Evolutionary conservation across 2,329 filamentous ascomycete genomes (phyloP).

Genomic region (Corynespora cassiicola): DNA sequence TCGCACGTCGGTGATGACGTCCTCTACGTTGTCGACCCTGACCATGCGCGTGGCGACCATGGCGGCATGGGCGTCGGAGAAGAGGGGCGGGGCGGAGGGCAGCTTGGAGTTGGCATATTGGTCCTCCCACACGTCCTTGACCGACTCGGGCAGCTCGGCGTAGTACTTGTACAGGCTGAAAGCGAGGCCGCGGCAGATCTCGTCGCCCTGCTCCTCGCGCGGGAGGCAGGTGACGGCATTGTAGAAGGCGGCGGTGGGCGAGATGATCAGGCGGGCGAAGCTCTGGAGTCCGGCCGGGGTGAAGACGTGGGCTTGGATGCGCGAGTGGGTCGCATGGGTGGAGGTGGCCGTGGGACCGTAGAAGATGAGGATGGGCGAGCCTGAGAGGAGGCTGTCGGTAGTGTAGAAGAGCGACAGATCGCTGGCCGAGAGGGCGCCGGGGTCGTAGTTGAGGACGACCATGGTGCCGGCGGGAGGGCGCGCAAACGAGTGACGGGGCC

Average conservation of each 20-base stretch:
- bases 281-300: conserved; percentile 87
- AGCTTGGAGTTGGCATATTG: conserved; percentile 61
- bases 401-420: conserved; percentile 88
- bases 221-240: conserved; percentile 88
- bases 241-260: conserved; percentile 90
- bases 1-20: conserved; percentile 76
- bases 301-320: conserved; percentile 93
- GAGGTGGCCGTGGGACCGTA: conserved; percentile 89
- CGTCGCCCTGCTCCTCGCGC: conserved; percentile 93
- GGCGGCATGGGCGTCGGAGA: conserved; percentile 91
- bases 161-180: conserved; percentile 97
- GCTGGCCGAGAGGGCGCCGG: conserved; percentile 77
- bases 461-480: conserved; percentile 59
- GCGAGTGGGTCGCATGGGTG: conserved; percentile 87
- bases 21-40: conserved; percentile 76
- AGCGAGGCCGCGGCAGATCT: conserved; percentile 87
- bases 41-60: conserved; percentile 86
- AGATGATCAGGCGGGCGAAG: conserved; percentile 90
- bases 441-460: conserved; percentile 81
- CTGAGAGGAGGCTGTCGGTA: conserved; percentile 80
- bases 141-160: conserved; percentile 77
- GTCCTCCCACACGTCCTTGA: conserved; percentile 73
- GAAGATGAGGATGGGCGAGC: conserved; percentile 86
- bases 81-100: conserved; percentile 72
- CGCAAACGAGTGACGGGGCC: conserved; percentile 38